Evolutionary conservation across 305 asterid species (phyloP).

Genomic region (Fraxinus ornus): DNA sequence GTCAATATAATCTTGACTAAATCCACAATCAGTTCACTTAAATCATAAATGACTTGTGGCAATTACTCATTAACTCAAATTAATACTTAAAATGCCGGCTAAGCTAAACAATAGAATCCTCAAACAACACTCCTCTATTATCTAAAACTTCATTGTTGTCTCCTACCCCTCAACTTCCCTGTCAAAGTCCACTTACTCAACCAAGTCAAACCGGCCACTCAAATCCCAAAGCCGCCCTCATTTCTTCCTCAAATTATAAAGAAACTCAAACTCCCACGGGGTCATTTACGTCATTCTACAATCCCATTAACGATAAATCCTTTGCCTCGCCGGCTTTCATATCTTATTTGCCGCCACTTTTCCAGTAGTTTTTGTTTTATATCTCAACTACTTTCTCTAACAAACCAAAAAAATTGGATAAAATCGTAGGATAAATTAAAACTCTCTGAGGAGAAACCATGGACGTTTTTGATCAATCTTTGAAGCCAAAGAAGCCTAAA

Average conservation of each 20-base stretch:
- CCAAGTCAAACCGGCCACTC: slow-evolving; percentile 20
- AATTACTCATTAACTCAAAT: slow-evolving; percentile 18
- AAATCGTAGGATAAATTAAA: neutral
- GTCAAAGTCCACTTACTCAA: slow-evolving; percentile 22
- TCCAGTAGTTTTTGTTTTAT: slow-evolving; percentile 48
- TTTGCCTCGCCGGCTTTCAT: slow-evolving; percentile 52
- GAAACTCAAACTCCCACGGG: slow-evolving; percentile 1
- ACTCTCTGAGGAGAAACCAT: slow-evolving; percentile 19
- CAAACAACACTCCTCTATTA: slow-evolving; percentile 36
- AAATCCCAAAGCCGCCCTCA: slow-evolving; percentile 29
- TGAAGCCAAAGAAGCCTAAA: slow-evolving; percentile 44
- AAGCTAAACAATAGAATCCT: slow-evolving; percentile 61
- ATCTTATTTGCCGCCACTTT: slow-evolving; percentile 70
- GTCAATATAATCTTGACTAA: slow-evolving; percentile 3
- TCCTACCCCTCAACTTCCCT: slow-evolving; percentile 21
- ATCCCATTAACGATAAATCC: slow-evolving; percentile 21
- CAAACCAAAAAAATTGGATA: slow-evolving; percentile 24
- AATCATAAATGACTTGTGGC: slow-evolving; percentile 42
- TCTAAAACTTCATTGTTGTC: neutral
- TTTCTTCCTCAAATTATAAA: neutral
- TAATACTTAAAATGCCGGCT: slow-evolving; percentile 62
- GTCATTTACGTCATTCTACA: slow-evolving; percentile 33
- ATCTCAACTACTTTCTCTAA: slow-evolving; percentile 30
- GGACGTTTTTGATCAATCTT: slow-evolving; percentile 25
- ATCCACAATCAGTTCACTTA: slow-evolving; percentile 11